A percentile compares a stretch with the other conserved stretches of the same genome.
Evolutionary conservation across 2,329 filamentous ascomycete species (phyloP).

Genomic region (Xylaria sp.): DNA sequence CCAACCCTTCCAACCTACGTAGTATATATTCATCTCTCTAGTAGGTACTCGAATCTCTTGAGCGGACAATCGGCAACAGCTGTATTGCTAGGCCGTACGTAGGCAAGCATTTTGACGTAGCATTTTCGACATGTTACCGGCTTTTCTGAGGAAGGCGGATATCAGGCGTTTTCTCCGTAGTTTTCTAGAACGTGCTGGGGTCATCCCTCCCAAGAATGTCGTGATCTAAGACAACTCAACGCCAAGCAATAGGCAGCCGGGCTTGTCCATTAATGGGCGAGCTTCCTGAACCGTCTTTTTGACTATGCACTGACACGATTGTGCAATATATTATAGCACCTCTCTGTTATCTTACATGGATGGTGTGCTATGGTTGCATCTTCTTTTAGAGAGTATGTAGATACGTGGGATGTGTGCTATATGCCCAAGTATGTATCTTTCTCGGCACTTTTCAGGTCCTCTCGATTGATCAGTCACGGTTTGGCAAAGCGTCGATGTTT

Average conservation of each 20-base stretch:
- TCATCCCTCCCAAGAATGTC: conserved; percentile 30
- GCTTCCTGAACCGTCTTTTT: conserved; percentile 22
- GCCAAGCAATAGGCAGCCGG: conserved; percentile 28
- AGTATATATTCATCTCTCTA: too few relatives aligned
- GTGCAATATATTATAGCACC: conserved; percentile 21
- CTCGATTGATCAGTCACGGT: conserved; percentile 11
- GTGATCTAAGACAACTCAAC: conserved; percentile 23
- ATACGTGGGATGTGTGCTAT: conserved; percentile 8
- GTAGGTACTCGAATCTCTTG: not conserved
- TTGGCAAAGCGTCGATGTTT: not conserved
- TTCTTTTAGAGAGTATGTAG: not conserved
- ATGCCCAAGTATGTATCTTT: conserved; percentile 14
- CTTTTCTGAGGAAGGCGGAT: conserved; percentile 29
- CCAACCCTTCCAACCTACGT: not conserved
- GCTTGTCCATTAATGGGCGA: conserved; percentile 26
- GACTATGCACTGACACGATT: conserved; percentile 5
- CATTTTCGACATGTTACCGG: conserved; percentile 8
- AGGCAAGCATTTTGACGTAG: conserved; percentile 3
- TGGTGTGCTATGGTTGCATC: conserved; percentile 12
- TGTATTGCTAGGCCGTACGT: not conserved
- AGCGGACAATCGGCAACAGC: conserved; percentile 16
- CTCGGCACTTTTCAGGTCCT: conserved; percentile 26
- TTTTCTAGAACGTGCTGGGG: conserved; percentile 15
- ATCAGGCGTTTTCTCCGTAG: not conserved
- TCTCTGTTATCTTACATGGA: conserved; percentile 26